Base-by-base conservation (phyloP, 2,329 filamentous ascomycete species). In the Lasiodiplodia citricola region DNA sequence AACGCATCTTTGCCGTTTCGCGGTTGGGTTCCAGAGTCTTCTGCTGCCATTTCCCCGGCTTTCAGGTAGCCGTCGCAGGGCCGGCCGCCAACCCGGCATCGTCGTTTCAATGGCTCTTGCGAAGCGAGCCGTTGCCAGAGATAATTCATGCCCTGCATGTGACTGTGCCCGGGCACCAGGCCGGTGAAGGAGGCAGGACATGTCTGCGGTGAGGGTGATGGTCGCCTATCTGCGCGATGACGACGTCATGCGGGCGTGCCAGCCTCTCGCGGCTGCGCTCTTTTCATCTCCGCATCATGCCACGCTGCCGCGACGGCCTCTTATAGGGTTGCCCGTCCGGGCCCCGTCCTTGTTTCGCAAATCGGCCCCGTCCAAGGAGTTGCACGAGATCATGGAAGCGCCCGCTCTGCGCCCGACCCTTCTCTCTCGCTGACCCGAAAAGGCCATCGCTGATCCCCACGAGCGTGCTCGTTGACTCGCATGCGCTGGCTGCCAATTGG, bases 311-410 rank as follows among this genome's bases (percentile, higher is more conserved):
- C 58, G 47, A 28, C 58, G 14, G 41, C 25, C 60, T 52, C 41
- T 64, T 64, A 64, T 64, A 64, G 60, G 60, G 47, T 54, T 64
- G 44, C 60, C 47, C 31, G 60, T 54, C 60, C 60, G 44, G 60
- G 18, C 60, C 60, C 52, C 47, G 60, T 64, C 60, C 60, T 51
- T 64, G 60, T 50, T 64, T 64, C 60, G 51, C 60, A 47, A 64
- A 64, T 64, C 60, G 60, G 44, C 51, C 37, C 60, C 28, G 31
- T 52, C 60, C 60, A 51, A 21, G 23, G 28, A 21, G 44, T 64
- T 64, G 47, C 47, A 64, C 31, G 60, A 64, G 47, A 64, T 52
- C 28, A 64, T 64, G 44, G 60, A 54, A 38, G 60, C 60, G 60
- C 60, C 57, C 57, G 57, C 58, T 41, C 37, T 38, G 38, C 18